These are phyloP conservation scores for Lipomyces yamadae DNA, from an alignment of 805 yeast species.

Conservation along the genomic window DNA sequence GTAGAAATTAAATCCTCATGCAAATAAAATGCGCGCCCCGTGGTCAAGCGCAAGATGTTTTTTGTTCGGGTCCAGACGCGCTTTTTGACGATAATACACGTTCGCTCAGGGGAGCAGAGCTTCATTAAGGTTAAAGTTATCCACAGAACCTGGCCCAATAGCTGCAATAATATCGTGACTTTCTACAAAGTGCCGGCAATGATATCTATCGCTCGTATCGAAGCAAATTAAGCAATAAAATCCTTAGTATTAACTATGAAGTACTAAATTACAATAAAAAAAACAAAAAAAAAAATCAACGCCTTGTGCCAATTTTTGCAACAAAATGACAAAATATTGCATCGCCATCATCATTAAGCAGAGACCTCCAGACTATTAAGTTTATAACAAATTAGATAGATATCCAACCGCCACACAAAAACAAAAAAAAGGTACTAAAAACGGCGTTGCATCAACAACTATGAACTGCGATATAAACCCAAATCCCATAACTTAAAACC, in stretches of 20 bases:
- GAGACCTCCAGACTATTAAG: neutral
- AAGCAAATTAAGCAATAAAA: neutral
- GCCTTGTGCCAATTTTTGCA: neutral
- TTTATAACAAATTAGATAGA: neutral
- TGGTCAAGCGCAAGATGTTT: no score
- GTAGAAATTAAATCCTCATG: no score
- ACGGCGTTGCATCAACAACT: neutral
- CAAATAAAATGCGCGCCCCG: no score
- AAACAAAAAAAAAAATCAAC: neutral
- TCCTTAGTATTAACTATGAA: neutral
- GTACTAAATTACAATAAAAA: neutral
- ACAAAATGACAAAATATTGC: neutral
- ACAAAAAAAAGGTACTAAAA: neutral
- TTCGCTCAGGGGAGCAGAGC: no score
- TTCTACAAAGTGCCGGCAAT: no score
- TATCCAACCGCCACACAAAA: neutral
- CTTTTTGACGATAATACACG: no score
- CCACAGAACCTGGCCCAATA: neutral
- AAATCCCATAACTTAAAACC: neutral
- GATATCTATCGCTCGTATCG: neutral
- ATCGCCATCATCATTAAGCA: neutral
- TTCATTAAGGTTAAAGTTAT: no score
- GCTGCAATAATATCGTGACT: neutral
- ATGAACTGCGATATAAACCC: neutral
- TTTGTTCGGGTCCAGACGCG: no score